Conservation (phyloP, 2,329 filamentous ascomycete species). For the Apiospora aurea region DNA sequence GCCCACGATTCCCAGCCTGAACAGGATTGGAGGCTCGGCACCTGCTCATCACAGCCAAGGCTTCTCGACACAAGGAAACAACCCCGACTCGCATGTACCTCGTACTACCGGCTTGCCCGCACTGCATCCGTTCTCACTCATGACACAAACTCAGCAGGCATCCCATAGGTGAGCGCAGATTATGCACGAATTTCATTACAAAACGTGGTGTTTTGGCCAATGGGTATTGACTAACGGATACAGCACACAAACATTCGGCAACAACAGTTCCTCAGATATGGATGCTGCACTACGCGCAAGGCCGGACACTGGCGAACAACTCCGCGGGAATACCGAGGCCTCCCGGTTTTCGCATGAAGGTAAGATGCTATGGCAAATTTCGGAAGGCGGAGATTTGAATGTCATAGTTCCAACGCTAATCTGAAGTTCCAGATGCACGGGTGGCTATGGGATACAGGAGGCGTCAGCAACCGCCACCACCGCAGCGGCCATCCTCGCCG, state of each 20-base stretch:
- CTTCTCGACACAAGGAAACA: constrained; percentile 9
- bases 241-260: constrained; percentile 14
- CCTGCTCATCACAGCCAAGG: constrained; percentile 36
- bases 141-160: background rate
- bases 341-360: background rate
- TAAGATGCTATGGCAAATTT: background rate
- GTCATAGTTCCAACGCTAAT: background rate
- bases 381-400: background rate
- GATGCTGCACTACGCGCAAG: background rate
- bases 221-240: background rate
- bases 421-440: background rate
- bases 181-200: background rate
- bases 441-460: background rate
- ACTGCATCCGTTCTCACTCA: constrained; percentile 21
- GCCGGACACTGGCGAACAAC: background rate
- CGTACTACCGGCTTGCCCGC: constrained; percentile 24
- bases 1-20: constrained; percentile 31
- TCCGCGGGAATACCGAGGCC: background rate
- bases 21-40: constrained; percentile 34
- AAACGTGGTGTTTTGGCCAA: background rate
- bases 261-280: background rate
- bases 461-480: constrained; percentile 20
- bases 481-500: constrained; percentile 18
- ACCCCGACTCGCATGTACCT: constrained; percentile 19
- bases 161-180: background rate